Evolutionary conservation across 768 basidiomycete genomes (phyloP).

Genomic region (Naganishia antarctica): DNA sequence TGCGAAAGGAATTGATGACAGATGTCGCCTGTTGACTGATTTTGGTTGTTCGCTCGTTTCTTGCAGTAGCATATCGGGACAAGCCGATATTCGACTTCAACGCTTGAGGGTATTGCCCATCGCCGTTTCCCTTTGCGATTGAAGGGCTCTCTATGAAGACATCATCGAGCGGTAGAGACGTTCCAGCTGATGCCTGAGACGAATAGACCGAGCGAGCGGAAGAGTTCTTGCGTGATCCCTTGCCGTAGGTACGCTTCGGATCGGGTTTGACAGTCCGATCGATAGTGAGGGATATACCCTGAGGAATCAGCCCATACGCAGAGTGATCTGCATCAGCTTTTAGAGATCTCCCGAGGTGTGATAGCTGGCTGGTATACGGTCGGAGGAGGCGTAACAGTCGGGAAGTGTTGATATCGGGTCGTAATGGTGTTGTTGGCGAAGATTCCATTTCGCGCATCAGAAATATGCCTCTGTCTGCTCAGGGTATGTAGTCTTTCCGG

Average conservation of each 20-base stretch:
- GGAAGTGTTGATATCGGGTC: constrained; percentile 19
- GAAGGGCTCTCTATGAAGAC: not conserved
- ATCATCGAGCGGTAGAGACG: not conserved
- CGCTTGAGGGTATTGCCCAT: not conserved
- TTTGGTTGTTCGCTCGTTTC: not conserved
- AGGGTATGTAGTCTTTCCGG: not conserved
- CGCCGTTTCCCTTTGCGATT: too few species aligned
- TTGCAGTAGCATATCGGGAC: not conserved
- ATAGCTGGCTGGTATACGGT: constrained; percentile 15
- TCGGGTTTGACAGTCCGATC: not conserved
- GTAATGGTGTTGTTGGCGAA: not conserved
- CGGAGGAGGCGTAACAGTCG: constrained; percentile 10
- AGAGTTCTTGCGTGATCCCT: not conserved
- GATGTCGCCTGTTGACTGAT: constrained; percentile 11
- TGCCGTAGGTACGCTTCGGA: constrained; percentile 10
- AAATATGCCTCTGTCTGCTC: too few species aligned
- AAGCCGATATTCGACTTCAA: constrained; percentile 1
- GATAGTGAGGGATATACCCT: not conserved
- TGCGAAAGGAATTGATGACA: constrained; percentile 2
- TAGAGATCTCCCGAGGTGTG: not conserved
- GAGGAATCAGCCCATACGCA: not conserved
- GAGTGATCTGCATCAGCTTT: constrained; percentile 1
- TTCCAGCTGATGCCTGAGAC: not conserved
- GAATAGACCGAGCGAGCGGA: not conserved
- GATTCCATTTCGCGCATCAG: not conserved